Base-by-base conservation (phyloP, 768 basidiomycete species). In the Russula olivacea region DNA sequence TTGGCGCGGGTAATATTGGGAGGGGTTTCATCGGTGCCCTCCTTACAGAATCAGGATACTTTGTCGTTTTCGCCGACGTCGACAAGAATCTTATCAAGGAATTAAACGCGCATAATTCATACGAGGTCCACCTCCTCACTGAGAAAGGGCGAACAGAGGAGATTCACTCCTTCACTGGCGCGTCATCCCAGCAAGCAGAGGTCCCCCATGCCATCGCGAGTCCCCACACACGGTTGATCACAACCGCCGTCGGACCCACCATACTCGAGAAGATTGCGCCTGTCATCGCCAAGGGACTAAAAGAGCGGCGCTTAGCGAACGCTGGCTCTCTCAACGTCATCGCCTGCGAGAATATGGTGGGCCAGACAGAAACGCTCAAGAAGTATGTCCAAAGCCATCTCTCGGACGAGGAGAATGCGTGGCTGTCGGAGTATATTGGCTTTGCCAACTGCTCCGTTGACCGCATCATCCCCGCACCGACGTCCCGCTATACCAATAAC, bases 371-470 rank as follows among this genome's bases (percentile, higher is more conserved):
- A 9, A 61, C 65, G 40, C 71, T 78, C 48, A 66, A 67, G 10
- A 67, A 73, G 36, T 68, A 72, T 60, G 70, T 77, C 59, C 64
- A 63, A 59, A 61, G 64, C n/a, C 63, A 71, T 43, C 71, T 77
- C 40, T 66, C 66, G 6, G 68, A 71, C 51, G 72, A 71, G 3
- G 75, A 75, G 55, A 68, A 61, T 19, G 61, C 63, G 1, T 76
- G 72, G 66, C 69, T 72, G 9, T 63, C 63, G 12, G 52, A 68
- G 51, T 56, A 76, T 58, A 68, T 78, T 55, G 77, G 77, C 51
- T 78, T 76, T 65, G 75, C 77, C 9, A 75, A 77, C 67, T 78
- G 77, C 68, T 71, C 75, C 36, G 75, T 78, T 56, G 77, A 78
- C 68, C 73, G 77, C 61, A 78, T 78, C 69, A 70, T 74, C 5